A percentile compares a stretch with the other conserved stretches of the same genome.
Evolutionary conservation across 129 eudicot species (phyloP).

Genomic region (Cynara cardunculus): DNA sequence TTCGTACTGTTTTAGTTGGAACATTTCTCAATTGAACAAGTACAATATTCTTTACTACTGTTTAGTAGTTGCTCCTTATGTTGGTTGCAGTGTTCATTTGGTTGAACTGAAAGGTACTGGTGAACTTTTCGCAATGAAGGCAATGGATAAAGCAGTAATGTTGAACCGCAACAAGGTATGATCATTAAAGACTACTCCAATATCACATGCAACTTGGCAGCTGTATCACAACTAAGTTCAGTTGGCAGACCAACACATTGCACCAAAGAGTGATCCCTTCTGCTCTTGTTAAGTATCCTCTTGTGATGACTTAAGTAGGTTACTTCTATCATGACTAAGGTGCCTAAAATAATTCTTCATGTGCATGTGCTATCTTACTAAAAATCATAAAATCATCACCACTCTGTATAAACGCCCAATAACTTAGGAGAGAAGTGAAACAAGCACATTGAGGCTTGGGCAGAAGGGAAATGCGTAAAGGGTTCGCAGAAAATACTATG

Average conservation of each 20-base stretch:
- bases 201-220: background rate
- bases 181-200: background rate
- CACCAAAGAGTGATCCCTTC: background rate
- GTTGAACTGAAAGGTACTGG: slow-evolving; percentile 87
- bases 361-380: background rate
- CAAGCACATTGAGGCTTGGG: no score
- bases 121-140: slow-evolving; percentile 96
- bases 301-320: background rate
- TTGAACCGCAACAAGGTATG: slow-evolving; percentile 86
- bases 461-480: no score
- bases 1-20: background rate
- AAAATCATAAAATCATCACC: background rate
- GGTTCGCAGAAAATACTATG: no score
- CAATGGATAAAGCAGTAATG: slow-evolving; percentile 95
- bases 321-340: no score
- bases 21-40: background rate
- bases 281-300: background rate
- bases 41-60: background rate
- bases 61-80: background rate
- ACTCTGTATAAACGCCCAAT: background rate
- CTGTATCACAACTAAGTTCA: background rate
- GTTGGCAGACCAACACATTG: background rate
- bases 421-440: no score
- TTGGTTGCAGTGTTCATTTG: slow-evolving; percentile 82
- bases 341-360: no score